Percentiles rank a stretch among this genome's conserved stretches.
These are phyloP conservation scores for Trypanosoma conorhini DNA, from an alignment of 208 protist genomes.

Conservation along the genomic window DNA sequence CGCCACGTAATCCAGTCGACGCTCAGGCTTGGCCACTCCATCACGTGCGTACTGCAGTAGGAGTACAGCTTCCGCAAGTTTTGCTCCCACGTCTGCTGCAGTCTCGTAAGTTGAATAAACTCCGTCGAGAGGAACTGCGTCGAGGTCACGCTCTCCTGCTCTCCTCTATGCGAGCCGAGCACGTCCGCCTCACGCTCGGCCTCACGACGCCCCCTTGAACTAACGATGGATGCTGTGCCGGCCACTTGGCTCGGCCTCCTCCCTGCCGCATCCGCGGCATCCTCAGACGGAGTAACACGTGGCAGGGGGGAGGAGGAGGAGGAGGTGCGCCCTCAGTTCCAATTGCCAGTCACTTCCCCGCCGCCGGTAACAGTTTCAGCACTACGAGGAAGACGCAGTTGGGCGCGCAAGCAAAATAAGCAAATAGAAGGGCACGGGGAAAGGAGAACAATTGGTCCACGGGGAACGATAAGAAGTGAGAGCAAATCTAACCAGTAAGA, in stretches of 20 bases:
- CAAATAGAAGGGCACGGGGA: too few relatives aligned
- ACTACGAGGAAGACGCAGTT: too few relatives aligned
- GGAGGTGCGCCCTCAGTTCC: too few relatives aligned
- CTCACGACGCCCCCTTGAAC: not conserved
- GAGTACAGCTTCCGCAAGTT: conserved; percentile 39
- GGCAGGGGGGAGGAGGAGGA: too few relatives aligned
- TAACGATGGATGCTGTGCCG: not conserved
- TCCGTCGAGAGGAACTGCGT: conserved; percentile 20
- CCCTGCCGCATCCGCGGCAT: too few relatives aligned
- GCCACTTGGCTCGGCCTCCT: not conserved
- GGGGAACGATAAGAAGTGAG: too few relatives aligned
- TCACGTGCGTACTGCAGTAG: conserved; percentile 45
- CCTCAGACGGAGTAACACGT: not conserved
- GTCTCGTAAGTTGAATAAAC: conserved; percentile 37
- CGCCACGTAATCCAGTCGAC: conserved; percentile 66
- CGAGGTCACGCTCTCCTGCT: not conserved
- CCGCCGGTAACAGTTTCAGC: too few relatives aligned
- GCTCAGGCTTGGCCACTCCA: conserved; percentile 60
- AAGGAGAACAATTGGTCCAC: too few relatives aligned
- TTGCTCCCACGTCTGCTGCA: conserved; percentile 50
- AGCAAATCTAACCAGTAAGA: too few relatives aligned
- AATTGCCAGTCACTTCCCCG: too few relatives aligned
- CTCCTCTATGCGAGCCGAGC: not conserved
- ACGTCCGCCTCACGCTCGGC: not conserved
- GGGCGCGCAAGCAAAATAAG: too few relatives aligned